Percentiles rank a stretch among this genome's conserved stretches.
Conservation (phyloP, 192 early-diverging fungal species). For the Entrophospora sp. region DNA sequence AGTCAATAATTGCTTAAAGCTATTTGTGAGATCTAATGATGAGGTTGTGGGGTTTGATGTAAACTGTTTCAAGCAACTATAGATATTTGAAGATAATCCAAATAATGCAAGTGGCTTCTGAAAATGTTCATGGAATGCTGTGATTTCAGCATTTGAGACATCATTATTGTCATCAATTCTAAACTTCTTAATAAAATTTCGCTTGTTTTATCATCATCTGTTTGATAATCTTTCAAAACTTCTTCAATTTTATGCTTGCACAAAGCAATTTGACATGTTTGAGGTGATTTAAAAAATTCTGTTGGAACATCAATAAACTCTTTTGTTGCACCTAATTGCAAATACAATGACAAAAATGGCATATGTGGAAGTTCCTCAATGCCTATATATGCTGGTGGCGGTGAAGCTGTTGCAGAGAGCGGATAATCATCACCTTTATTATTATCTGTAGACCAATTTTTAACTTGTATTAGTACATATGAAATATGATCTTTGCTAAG, state of each 20-base stretch:
- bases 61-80: no score
- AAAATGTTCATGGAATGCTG: no score
- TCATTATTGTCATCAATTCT: no score
- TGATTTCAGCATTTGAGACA: no score
- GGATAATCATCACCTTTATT: background rate
- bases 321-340: background rate
- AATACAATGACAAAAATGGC: conserved; percentile 5
- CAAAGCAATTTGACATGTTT: background rate
- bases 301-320: background rate
- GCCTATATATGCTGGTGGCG: background rate
- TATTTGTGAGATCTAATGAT: no score
- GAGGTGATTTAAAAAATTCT: no score
- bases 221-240: background rate
- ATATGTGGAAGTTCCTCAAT: background rate
- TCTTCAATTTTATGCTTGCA: background rate
- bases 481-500: background rate
- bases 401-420: background rate
- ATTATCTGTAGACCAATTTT: background rate
- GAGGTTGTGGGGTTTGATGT: no score
- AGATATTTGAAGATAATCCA: no score
- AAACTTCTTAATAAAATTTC: no score
- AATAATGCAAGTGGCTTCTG: no score
- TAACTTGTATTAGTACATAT: conserved; percentile 1
- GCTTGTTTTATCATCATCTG: no score
- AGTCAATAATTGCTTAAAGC: no score